Evolutionary conservation across 768 basidiomycete genomes (phyloP).

Genomic region (Suillus paluster): DNA sequence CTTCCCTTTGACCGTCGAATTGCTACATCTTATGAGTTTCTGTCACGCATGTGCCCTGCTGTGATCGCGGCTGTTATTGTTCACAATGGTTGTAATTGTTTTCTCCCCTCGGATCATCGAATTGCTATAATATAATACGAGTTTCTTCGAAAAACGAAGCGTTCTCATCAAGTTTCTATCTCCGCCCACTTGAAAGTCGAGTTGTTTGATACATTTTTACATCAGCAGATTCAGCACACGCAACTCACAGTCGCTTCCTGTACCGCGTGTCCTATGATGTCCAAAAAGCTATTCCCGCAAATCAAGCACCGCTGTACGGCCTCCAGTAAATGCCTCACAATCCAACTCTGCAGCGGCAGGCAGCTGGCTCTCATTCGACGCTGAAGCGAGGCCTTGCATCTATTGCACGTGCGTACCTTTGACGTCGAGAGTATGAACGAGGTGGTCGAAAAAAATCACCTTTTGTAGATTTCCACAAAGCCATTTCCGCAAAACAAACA

Average conservation of each 20-base stretch:
- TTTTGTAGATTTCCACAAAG: too few relatives aligned
- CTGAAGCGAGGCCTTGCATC: constrained; percentile 78
- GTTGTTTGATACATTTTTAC: too few relatives aligned
- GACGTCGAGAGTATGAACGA: constrained; percentile 79
- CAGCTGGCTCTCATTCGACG: constrained; percentile 45
- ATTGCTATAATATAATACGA: neutral
- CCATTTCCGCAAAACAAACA: constrained; percentile 77
- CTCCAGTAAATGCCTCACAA: constrained; percentile 50
- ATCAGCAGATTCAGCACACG: too few relatives aligned
- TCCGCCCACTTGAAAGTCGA: too few relatives aligned
- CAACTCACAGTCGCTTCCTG: neutral
- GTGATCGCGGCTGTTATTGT: neutral
- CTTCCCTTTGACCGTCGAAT: neutral
- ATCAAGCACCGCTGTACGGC: constrained; percentile 58
- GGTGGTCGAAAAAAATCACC: too few relatives aligned
- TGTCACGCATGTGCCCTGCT: neutral
- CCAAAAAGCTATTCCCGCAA: constrained; percentile 69
- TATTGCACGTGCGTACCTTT: constrained; percentile 78
- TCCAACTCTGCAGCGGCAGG: constrained; percentile 65
- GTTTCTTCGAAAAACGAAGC: neutral
- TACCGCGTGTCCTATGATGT: constrained; percentile 31
- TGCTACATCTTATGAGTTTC: neutral
- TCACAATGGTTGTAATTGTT: neutral
- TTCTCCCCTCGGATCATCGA: neutral
- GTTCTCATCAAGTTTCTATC: too few relatives aligned